Evolutionary conservation across 805 yeast genomes (phyloP), one percentile per base, ranked within the genome.

Genomic region (Tetrapisispora arboricola): DNA sequence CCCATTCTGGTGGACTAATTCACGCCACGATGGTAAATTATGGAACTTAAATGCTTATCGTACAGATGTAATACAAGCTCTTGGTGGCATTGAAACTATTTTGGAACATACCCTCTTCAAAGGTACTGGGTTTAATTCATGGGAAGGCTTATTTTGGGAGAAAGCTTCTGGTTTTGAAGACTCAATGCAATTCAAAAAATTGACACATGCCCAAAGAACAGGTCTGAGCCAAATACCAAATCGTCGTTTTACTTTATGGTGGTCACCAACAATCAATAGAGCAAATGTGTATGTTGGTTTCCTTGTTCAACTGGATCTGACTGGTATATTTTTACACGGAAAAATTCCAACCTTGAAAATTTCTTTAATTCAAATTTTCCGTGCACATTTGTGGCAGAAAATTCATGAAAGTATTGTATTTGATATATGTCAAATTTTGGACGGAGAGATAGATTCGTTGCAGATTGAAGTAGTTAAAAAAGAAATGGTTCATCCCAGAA

Each of bases 101-200:
- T 62, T 92, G 45, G 97, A 90, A 54, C 99, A 92, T 53, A 87
- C 97, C 0, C 63, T 92, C 35, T 92, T 92, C 68, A 86, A 84
- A 57, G 99, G 94, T 11, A 92, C 99, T 1, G 99, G 98, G 0
- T 92, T 92, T 56, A 94, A 84, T 50, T 84, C 94, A 8, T 92
- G 98, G 98, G 99, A 92, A 65, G 97, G 98, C 4, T 67, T 92
- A 20, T 92, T 92, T 62, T 92, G 99, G 99, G 98, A 92, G 57
- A 88, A 88, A 58, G 94, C 94, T 0, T 80, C 95, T 21, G 98
- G 98, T 0, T 92, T 88, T 58, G 99, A 92, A 61, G 98, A 92
- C 54, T 83, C 95, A 0, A 73, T 92, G 74, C 90, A 88, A 58
- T 84, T 87, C 63, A 87, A 88, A 61, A 92, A 90, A 58, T 72